These are phyloP conservation scores for Beverwykella pulmonaria DNA, from an alignment of 495 filamentous ascomycete genomes.

Conservation along the genomic window DNA sequence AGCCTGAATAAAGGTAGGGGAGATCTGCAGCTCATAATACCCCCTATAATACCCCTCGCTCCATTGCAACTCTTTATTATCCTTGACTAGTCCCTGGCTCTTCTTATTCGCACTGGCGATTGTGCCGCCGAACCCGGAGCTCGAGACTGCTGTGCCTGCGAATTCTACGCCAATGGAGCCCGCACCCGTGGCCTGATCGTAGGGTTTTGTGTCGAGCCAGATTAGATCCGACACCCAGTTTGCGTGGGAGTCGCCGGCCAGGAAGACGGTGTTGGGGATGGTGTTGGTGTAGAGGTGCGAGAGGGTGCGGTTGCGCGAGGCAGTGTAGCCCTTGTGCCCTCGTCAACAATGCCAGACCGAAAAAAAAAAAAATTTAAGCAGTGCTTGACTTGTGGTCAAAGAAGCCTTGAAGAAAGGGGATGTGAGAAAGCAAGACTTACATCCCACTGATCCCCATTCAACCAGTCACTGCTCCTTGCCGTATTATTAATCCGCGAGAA, in stretches of 20 bases:
- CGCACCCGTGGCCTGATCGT: conserved; percentile 58
- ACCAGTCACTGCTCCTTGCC: conserved; percentile 2
- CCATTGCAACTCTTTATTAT: conserved; percentile 63
- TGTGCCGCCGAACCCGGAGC: conserved; percentile 39
- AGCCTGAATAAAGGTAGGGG: conserved; percentile 44
- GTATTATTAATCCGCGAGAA: conserved; percentile 54
- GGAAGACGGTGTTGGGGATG: conserved; percentile 67
- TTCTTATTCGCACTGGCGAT: conserved; percentile 14
- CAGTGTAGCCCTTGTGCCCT: conserved; percentile 57
- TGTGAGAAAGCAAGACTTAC: background rate
- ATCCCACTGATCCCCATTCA: conserved; percentile 31
- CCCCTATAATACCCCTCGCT: conserved; percentile 68
- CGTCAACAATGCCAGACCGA: background rate
- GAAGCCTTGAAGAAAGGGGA: background rate
- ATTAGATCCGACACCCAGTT: conserved; percentile 67
- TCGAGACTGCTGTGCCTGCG: conserved; percentile 64
- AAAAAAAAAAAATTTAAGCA: too few species aligned
- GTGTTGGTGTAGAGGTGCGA: conserved; percentile 60
- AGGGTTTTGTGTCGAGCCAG: conserved; percentile 60
- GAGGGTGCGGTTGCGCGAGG: conserved; percentile 65
- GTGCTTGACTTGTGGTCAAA: too few species aligned
- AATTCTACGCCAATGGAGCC: conserved; percentile 69
- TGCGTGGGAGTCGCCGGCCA: conserved; percentile 66
- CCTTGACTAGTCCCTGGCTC: conserved; percentile 6
- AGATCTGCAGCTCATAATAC: conserved; percentile 46